These are phyloP conservation scores for Fonsecaea erecta DNA, from an alignment of 2,329 filamentous ascomycete genomes.

Conservation along the genomic window DNA sequence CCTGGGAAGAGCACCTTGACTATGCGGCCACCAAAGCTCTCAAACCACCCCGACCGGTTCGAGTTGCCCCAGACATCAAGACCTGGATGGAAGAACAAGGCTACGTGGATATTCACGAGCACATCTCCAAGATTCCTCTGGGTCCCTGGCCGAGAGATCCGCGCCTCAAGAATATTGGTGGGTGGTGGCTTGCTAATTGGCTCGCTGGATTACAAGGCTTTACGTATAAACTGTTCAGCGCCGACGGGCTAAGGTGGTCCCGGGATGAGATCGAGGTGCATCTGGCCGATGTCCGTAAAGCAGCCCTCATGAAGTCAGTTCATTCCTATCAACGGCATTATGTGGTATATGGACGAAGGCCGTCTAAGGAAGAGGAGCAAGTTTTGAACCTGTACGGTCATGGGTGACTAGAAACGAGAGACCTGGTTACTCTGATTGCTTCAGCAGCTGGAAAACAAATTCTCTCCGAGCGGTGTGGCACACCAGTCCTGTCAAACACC, in stretches of 20 bases:
- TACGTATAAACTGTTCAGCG: constrained; percentile 49
- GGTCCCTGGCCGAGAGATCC: constrained; percentile 58
- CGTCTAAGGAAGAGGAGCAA: constrained; percentile 34
- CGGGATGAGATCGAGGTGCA: constrained; percentile 54
- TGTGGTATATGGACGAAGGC: constrained; percentile 44
- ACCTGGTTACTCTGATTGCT: background rate
- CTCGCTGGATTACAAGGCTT: constrained; percentile 50
- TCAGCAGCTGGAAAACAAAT: background rate
- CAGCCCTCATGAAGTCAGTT: constrained; percentile 47
- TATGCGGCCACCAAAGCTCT: constrained; percentile 52
- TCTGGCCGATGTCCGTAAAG: constrained; percentile 49
- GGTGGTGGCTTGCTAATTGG: constrained; percentile 55
- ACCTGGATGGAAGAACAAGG: constrained; percentile 61
- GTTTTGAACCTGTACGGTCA: constrained; percentile 16
- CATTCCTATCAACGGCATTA: constrained; percentile 50
- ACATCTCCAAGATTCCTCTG: constrained; percentile 58
- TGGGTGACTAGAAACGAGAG: constrained; percentile 6
- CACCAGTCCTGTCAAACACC: background rate
- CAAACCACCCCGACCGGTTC: constrained; percentile 53
- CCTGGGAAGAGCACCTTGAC: constrained; percentile 53
- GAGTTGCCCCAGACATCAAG: constrained; percentile 59
- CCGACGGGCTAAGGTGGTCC: constrained; percentile 48
- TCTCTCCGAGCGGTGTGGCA: background rate
- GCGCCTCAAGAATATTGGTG: constrained; percentile 54
- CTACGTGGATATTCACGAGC: constrained; percentile 61